Base-by-base conservation (phyloP, 176 grass and related monocot species). In the Alopecurus myosuroides region DNA sequence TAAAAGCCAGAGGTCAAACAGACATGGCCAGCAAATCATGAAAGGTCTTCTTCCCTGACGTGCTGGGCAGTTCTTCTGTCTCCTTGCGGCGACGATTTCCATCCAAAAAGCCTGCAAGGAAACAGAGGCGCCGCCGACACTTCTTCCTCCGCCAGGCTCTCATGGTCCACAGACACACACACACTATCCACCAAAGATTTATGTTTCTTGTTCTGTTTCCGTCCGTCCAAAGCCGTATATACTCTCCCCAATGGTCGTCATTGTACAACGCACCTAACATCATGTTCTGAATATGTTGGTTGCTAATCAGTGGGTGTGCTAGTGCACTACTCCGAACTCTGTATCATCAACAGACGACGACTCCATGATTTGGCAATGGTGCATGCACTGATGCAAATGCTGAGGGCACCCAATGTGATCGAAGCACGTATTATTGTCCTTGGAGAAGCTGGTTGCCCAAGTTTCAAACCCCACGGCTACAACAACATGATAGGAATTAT, bases 41-140 rank as follows among this genome's bases (percentile, higher is more conserved):
- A 70, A 81, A 85, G 77, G 29, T 56, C 30, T 11, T 76, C 51
- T 85, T 45, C 74, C 88, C 84, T 86, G 40, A 86, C 79, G 84
- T 90, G 88, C 73, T 4, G 65, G 79, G 74, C 84, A 86, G 74
- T 86, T 56, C 30, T 33, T 30, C 13, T 33, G 14, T 56, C 28
- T 13, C 70, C 11, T 61, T 25, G 55, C 41, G n/a, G 65, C 22
- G 56, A 74, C 53, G 75, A 29, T 64, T 62, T 53, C 84, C 74
- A 78, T 83, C 82, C 4, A 55, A 70, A 34, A 60, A 28, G 34
- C 73, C 74, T 46, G 55, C 44, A 23, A 45, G 65, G 17, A 79
- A 46, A 73, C 25, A 45, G 74, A 83, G 77, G 57, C 68, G 70
- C 68, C 85, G 25, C 79, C 78, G 70, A 87, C 78, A 76, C 49